phyloP scores from a whole-genome alignment of 2,329 filamentous ascomycete species.

The Neonectria sp. region DNA sequence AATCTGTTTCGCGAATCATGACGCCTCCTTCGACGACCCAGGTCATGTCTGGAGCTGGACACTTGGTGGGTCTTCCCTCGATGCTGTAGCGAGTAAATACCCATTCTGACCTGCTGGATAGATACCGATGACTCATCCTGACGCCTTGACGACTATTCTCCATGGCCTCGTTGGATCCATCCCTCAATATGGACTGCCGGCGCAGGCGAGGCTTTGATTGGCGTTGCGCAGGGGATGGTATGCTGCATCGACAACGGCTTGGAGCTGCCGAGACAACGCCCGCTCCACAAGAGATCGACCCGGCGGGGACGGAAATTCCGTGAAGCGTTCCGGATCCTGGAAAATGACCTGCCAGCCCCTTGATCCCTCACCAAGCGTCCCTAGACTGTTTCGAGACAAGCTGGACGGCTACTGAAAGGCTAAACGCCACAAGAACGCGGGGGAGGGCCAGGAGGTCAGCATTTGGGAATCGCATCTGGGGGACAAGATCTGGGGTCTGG shows the following conservation, averaged over 20 bases:
- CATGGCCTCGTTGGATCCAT: neutral
- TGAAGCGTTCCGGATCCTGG: neutral
- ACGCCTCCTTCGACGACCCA: slow-evolving; percentile 9
- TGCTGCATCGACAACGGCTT: too few species aligned
- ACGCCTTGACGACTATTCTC: neutral
- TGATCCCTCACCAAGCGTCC: neutral
- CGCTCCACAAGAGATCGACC: too few species aligned
- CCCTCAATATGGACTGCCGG: neutral
- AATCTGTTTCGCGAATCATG: slow-evolving; percentile 14
- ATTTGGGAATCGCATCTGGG: neutral
- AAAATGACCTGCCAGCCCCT: neutral
- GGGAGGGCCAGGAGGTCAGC: neutral
- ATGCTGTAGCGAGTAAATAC: neutral
- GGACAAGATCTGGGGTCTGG: slow-evolving; percentile 4
- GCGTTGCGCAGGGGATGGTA: too few species aligned
- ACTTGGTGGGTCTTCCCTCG: slow-evolving; percentile 8
- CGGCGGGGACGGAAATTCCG: neutral
- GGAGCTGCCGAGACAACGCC: too few species aligned
- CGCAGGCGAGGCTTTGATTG: neutral
- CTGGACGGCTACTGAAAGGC: neutral
- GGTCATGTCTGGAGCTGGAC: slow-evolving; percentile 21
- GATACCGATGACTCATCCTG: slow-evolving; percentile 23
- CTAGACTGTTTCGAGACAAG: neutral
- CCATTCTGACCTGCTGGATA: neutral
- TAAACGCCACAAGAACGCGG: neutral